These are phyloP conservation scores for Fomitopsis palustris DNA, from an alignment of 1,284 basidiomycete genomes.

Conservation along the genomic window DNA sequence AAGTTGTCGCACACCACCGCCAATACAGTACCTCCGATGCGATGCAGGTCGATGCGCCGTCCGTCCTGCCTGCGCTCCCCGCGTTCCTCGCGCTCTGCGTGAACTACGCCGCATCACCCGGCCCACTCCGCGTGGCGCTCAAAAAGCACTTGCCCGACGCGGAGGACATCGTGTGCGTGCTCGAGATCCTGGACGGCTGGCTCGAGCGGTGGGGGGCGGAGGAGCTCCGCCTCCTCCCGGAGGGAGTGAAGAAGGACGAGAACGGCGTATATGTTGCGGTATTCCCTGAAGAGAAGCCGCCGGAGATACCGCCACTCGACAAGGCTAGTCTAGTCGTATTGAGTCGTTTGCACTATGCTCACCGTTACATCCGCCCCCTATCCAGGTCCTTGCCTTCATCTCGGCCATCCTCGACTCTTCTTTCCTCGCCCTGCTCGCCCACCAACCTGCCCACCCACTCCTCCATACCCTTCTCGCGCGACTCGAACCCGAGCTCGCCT, in stretches of 20 bases:
- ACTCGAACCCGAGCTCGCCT: slow-evolving; percentile 50
- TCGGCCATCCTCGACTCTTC: slow-evolving; percentile 65
- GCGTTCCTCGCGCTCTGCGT: slow-evolving; percentile 50
- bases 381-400: slow-evolving; percentile 54
- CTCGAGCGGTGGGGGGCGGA: slow-evolving; percentile 39
- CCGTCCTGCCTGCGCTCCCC: slow-evolving; percentile 40
- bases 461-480: slow-evolving; percentile 46
- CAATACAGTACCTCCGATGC: slow-evolving; percentile 28
- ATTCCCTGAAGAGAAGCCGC: background rate
- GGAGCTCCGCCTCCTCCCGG: slow-evolving; percentile 38
- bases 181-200: slow-evolving; percentile 56
- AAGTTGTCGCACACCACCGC: slow-evolving; percentile 36
- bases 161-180: slow-evolving; percentile 46
- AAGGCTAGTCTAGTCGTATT: slow-evolving; percentile 37
- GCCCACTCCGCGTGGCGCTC: slow-evolving; percentile 52
- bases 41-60: slow-evolving; percentile 55
- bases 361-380: background rate
- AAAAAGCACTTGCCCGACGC: slow-evolving; percentile 50
- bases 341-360: background rate
- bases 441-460: slow-evolving; percentile 50
- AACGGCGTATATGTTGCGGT: slow-evolving; percentile 17
- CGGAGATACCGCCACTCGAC: slow-evolving; percentile 31
- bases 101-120: slow-evolving; percentile 48
- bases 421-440: slow-evolving; percentile 59
- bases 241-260: slow-evolving; percentile 29